Conservation (phyloP, 768 basidiomycete genomes). For the Hortiboletus flavorubellus region DNA sequence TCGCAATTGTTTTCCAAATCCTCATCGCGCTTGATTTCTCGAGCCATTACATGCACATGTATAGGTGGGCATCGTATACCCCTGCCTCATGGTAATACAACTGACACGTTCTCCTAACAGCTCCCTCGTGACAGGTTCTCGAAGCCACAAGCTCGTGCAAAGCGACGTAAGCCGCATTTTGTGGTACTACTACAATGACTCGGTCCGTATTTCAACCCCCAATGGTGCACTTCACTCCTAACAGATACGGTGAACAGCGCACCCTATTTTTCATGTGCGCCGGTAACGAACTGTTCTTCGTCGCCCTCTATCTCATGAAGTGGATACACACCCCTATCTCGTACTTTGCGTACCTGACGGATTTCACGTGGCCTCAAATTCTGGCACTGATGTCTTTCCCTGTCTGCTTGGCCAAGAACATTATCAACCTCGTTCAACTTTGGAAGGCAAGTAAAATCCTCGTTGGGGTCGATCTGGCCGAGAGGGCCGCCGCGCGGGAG, state of each 20-base stretch:
- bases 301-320: conserved; percentile 90
- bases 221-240: not conserved
- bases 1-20: conserved; percentile 85
- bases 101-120: conserved; percentile 39
- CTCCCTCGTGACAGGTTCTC: conserved; percentile 90
- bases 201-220: conserved; percentile 49
- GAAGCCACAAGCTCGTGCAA: conserved; percentile 89
- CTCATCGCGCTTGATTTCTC: conserved; percentile 96
- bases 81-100: not conserved
- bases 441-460: conserved; percentile 98
- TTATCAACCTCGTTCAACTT: conserved; percentile 93
- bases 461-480: conserved; percentile 89
- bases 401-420: conserved; percentile 77
- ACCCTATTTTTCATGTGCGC: conserved; percentile 93
- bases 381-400: conserved; percentile 62
- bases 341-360: conserved; percentile 14
- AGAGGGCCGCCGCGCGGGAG: conserved; percentile 65
- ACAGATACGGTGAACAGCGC: conserved; percentile 41
- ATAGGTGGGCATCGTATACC: conserved; percentile 57
- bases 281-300: conserved; percentile 94
- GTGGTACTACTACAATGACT: conserved; percentile 91
- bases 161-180: conserved; percentile 92
- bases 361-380: conserved; percentile 72
- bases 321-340: conserved; percentile 73
- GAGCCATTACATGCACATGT: conserved; percentile 99